Base-by-base conservation (phyloP, 1,284 basidiomycete genomes). In the Porphyrellus sp. region DNA sequence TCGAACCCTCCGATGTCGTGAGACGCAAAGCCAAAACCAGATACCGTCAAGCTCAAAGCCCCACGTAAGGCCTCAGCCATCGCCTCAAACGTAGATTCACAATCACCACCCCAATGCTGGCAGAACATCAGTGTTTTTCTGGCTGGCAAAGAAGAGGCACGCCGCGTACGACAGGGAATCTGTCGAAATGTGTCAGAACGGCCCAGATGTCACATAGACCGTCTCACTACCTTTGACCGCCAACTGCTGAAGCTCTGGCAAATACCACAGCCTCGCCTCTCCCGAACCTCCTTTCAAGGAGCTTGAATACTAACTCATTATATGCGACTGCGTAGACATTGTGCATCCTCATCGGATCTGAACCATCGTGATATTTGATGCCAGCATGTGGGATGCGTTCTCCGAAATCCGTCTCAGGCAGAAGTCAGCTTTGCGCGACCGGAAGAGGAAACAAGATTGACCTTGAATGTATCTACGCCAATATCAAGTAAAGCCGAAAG, bases 1-100 rank as follows among this genome's bases (percentile, higher is more conserved):
- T 88, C 85, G 61, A 87, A 89, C 0, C 86, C 86, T 28, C 86
- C 86, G 55, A 89, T 88, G 65, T 90, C 86, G 67, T 88, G 85
- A 13, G 84, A 84, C 16, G 83, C 78, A 68, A 81, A 89, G 3
- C 78, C 83, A 61, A 88, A 89, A 4, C 86, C 86, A 18, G 85
- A 88, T 1, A 77, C 58, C 2, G 83, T 84, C 56, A 89, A 69
- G 47, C 82, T 85, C 28, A 89, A 70, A 9, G 79, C 79, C 8
- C 87, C 86, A 7, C 86, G 77, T 37, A 89, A 71, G 0, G 84
- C 81, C 70, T 89, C 86, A 0, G 82, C 82, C 86, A 90, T 89
- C 6, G 85, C 87, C 63, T 87, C 85, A 70, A 81, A 89, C 0
- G 85, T 86, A 13, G 83, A 85, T 65, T 89, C 86, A 67, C 85